Evolutionary conservation across 106 monocot genomes (phyloP).

Genomic region (Platanthera zijinensis): DNA sequence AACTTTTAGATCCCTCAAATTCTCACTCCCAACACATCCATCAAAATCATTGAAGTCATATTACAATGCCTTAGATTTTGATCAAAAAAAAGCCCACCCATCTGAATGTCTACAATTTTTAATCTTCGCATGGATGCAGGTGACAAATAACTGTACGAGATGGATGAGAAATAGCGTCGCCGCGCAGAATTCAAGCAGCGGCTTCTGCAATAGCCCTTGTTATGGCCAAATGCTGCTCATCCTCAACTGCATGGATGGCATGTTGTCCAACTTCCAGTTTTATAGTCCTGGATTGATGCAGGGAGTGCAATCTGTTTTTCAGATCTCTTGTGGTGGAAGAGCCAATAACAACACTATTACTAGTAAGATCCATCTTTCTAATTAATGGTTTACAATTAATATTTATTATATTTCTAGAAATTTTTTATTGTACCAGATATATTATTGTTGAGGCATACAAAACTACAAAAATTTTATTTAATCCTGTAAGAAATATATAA

Average conservation of each 20-base stretch:
- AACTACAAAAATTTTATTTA: too few species aligned
- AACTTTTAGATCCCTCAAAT: too few species aligned
- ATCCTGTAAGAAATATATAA: too few species aligned
- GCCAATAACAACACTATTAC: not conserved
- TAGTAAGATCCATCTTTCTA: not conserved
- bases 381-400: too few species aligned
- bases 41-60: too few species aligned
- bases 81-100: not conserved
- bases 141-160: slow-evolving; percentile 5
- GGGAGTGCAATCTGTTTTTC: slow-evolving; percentile 16
- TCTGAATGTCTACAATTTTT: too few species aligned
- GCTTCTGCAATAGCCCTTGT: slow-evolving; percentile 17
- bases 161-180: not conserved
- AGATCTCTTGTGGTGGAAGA: slow-evolving; percentile 15
- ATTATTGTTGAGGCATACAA: too few species aligned
- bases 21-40: too few species aligned
- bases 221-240: slow-evolving; percentile 18
- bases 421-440: too few species aligned
- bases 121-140: not conserved
- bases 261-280: slow-evolving; percentile 17
- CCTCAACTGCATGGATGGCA: slow-evolving; percentile 14
- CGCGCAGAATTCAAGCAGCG: not conserved
- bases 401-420: too few species aligned
- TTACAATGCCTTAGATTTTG: not conserved
- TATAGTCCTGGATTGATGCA: slow-evolving; percentile 10